These are phyloP conservation scores for Starmerella lactis-condensi DNA, from an alignment of 805 yeast species.

Conservation along the genomic window DNA sequence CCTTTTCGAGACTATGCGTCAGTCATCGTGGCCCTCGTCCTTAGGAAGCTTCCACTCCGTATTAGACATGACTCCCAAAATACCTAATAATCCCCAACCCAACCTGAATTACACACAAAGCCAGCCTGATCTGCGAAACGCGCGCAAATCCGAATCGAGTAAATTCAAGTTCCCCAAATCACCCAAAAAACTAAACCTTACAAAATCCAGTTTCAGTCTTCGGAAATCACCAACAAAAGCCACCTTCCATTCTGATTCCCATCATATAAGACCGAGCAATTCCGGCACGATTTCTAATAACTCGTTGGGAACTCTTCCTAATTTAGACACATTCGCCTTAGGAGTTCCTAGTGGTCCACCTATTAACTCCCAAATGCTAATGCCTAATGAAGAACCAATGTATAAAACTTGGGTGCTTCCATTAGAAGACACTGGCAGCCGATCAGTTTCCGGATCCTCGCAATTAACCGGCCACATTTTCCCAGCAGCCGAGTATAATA, in stretches of 20 bases:
- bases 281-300: no score
- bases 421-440: constrained; percentile 13
- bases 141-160: constrained; percentile 1
- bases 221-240: constrained; percentile 8
- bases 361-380: no score
- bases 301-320: no score
- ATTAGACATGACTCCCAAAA: constrained; percentile 1
- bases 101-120: background rate
- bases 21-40: background rate
- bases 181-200: constrained; percentile 8
- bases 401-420: no score
- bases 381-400: no score
- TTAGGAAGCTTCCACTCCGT: background rate
- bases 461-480: constrained; percentile 14
- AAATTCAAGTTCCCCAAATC: constrained; percentile 7
- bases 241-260: no score
- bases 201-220: constrained; percentile 11
- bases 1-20: constrained; percentile 4
- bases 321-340: no score
- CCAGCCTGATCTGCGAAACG: background rate
- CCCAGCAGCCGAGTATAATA: constrained; percentile 18
- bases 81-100: background rate
- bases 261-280: no score
- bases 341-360: no score
- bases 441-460: constrained; percentile 17